Conservation (phyloP, 306 rosid species). For the Morella rubra region DNA sequence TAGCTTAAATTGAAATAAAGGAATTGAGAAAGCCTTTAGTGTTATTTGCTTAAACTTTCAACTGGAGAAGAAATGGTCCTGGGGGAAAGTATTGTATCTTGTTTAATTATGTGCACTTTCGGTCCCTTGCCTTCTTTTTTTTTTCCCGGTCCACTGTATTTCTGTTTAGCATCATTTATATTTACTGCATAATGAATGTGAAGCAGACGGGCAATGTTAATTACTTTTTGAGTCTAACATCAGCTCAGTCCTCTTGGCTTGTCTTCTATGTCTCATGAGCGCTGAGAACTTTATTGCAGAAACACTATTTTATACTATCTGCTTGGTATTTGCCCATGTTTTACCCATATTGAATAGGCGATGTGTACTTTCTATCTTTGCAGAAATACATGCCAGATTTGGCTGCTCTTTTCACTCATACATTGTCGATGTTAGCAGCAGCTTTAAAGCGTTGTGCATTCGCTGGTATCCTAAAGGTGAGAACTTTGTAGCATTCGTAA, state of each 20-base stretch:
- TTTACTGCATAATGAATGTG: background rate
- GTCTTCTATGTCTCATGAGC: background rate
- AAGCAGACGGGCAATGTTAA: background rate
- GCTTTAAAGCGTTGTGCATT: conserved; percentile 71
- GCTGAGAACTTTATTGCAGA: background rate
- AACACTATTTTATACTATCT: background rate
- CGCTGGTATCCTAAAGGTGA: conserved; percentile 97
- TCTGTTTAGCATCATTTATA: no score
- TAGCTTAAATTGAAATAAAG: background rate
- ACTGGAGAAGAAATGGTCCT: background rate
- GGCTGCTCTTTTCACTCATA: conserved; percentile 87
- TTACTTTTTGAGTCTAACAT: background rate
- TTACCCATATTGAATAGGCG: background rate
- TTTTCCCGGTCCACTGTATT: no score
- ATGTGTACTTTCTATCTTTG: background rate
- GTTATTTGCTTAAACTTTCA: background rate
- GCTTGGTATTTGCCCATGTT: background rate
- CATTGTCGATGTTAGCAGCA: conserved; percentile 94
- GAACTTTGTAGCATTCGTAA: background rate
- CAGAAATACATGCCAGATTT: conserved; percentile 98
- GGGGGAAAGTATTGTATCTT: no score
- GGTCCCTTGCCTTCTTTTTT: no score
- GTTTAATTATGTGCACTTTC: no score
- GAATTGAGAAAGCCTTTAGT: background rate
- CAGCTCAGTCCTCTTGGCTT: background rate